These are phyloP conservation scores for Apophysomyces variabilis DNA, from an alignment of 371 early-diverging fungal species.

Conservation along the genomic window DNA sequence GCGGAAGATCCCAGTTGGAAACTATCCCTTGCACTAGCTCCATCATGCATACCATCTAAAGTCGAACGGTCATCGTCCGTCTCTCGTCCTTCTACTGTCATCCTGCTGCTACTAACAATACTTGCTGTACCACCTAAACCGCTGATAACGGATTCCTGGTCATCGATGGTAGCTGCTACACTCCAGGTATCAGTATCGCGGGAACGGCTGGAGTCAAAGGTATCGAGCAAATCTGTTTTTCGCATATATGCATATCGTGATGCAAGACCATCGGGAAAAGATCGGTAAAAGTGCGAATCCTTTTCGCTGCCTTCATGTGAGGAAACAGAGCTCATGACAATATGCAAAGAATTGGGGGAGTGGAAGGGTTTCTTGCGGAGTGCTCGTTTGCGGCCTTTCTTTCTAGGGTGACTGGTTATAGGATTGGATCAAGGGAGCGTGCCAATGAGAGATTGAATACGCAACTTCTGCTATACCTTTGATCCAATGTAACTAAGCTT, in stretches of 20 bases:
- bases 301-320: conserved; percentile 56
- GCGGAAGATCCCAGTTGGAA: conserved; percentile 6
- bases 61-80: conserved; percentile 32
- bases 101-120: conserved; percentile 31
- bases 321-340: conserved; percentile 49
- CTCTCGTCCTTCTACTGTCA: conserved; percentile 26
- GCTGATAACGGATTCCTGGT: conserved; percentile 56
- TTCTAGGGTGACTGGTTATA: too few species aligned
- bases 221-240: conserved; percentile 55
- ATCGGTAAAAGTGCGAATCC: conserved; percentile 40
- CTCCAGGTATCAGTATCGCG: conserved; percentile 58
- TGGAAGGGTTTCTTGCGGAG: too few species aligned
- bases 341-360: not conserved
- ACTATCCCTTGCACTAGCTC: conserved; percentile 14
- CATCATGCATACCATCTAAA: conserved; percentile 36
- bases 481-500: too few species aligned
- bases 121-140: conserved; percentile 42
- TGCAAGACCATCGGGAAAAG: conserved; percentile 33
- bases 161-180: conserved; percentile 59
- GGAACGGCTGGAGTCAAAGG: conserved; percentile 33
- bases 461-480: too few species aligned
- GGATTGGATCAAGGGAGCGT: too few species aligned
- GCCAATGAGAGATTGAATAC: too few species aligned
- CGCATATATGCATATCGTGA: conserved; percentile 48
- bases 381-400: too few species aligned